Percentiles rank a stretch among this genome's conserved stretches.
These are phyloP conservation scores for Dichotomocladium elegans DNA, from an alignment of 371 early-diverging fungal genomes.

Conservation along the genomic window DNA sequence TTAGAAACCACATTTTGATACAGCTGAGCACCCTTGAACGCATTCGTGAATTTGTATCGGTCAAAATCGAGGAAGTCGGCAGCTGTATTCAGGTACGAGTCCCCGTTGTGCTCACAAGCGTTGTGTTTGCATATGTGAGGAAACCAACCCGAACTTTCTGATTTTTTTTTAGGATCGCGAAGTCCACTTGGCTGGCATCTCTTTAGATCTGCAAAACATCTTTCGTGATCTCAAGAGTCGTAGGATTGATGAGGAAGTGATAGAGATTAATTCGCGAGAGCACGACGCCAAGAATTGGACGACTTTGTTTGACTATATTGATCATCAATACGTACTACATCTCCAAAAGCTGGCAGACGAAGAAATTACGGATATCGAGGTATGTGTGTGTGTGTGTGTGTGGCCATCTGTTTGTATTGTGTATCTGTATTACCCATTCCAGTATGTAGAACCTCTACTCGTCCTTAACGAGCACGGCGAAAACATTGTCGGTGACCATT, in stretches of 20 bases:
- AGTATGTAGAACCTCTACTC: constrained; percentile 13
- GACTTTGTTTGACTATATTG: constrained; percentile 43
- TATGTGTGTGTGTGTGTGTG: not conserved
- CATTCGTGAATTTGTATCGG: constrained; percentile 28
- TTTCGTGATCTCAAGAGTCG: constrained; percentile 33
- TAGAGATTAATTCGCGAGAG: constrained; percentile 23
- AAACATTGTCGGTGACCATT: constrained; percentile 19
- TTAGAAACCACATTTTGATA: constrained; percentile 33
- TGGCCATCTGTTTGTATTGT: not conserved
- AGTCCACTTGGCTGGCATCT: constrained; percentile 23
- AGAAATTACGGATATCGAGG: constrained; percentile 45
- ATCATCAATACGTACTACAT: constrained; percentile 44
- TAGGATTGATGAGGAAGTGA: constrained; percentile 31
- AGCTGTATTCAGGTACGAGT: constrained; percentile 24
- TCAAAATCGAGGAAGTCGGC: constrained; percentile 20
- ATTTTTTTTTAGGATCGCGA: constrained; percentile 26
- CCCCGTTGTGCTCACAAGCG: too few species aligned
- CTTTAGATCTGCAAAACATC: constrained; percentile 33
- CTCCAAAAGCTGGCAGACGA: constrained; percentile 42
- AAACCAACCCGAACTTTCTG: not conserved
- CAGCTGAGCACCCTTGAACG: constrained; percentile 31
- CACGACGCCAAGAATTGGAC: not conserved
- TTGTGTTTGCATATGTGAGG: not conserved
- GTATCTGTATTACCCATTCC: not conserved
- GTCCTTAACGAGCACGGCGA: constrained; percentile 18